phyloP scores from a whole-genome alignment of 2,329 filamentous ascomycete genomes.

The Aspergillus costaricaensis region DNA sequence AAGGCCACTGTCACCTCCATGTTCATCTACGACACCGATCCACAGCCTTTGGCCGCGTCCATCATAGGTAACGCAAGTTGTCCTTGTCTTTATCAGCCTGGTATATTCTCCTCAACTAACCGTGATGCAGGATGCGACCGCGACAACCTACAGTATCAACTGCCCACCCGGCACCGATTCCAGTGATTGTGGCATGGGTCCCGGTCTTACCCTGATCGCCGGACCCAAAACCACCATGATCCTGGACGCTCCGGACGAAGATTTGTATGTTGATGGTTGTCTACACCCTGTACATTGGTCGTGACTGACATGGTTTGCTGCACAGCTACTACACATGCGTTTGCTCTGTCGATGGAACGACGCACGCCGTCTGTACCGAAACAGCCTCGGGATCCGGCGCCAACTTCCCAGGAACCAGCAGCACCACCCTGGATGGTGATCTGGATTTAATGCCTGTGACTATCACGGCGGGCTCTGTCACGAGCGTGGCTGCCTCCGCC shows the following conservation, averaged over 20 bases:
- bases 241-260: constrained; percentile 6
- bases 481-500: constrained; percentile 9
- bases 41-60: constrained; percentile 28
- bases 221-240: constrained; percentile 17
- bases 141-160: constrained; percentile 30
- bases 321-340: constrained; percentile 17
- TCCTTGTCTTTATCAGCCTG: neutral
- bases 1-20: constrained; percentile 27
- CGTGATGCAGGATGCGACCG: constrained; percentile 22
- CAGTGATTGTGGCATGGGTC: constrained; percentile 29
- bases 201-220: constrained; percentile 25
- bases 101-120: neutral
- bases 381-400: constrained; percentile 16
- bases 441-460: constrained; percentile 23
- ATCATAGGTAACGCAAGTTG: constrained; percentile 27
- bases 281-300: neutral
- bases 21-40: constrained; percentile 26
- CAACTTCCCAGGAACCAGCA: constrained; percentile 19
- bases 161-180: constrained; percentile 25
- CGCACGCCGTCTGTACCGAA: constrained; percentile 20
- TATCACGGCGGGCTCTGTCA: constrained; percentile 22
- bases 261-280: constrained; percentile 13
- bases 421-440: constrained; percentile 12
- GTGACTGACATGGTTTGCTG: neutral
- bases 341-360: constrained; percentile 23